These are phyloP conservation scores for Ephemerocybe angulata DNA, from an alignment of 768 basidiomycete genomes.

Conservation along the genomic window DNA sequence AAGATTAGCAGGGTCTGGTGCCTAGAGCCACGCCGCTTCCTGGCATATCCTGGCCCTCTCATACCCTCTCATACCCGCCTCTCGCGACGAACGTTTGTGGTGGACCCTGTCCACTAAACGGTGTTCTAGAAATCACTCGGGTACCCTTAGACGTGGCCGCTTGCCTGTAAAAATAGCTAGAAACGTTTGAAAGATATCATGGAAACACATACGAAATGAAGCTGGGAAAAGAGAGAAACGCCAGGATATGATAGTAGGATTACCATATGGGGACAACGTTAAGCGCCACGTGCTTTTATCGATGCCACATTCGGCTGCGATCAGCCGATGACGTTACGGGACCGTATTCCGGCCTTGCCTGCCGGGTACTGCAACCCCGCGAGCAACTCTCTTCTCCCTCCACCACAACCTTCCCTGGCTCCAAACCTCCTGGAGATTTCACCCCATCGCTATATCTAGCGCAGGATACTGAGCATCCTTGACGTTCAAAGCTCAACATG, in stretches of 20 bases:
- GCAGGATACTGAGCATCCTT: background rate
- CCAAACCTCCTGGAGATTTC: too few relatives aligned
- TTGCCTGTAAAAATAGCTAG: background rate
- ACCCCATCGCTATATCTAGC: too few relatives aligned
- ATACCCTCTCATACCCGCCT: background rate
- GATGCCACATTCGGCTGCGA: background rate
- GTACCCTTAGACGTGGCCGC: background rate
- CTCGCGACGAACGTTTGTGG: background rate
- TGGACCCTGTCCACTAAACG: background rate
- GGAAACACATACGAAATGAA: background rate
- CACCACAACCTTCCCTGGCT: too few relatives aligned
- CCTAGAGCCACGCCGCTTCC: background rate
- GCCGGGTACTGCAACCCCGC: background rate
- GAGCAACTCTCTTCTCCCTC: background rate
- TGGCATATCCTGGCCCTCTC: background rate
- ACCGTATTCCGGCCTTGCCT: background rate
- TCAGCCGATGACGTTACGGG: background rate
- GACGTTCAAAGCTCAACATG: constrained; percentile 20
- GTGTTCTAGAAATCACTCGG: background rate
- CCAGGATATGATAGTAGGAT: background rate
- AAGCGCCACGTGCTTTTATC: background rate
- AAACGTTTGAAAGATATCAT: too few relatives aligned
- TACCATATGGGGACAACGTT: background rate
- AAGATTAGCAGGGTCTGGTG: background rate
- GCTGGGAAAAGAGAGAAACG: too few relatives aligned